Base-by-base conservation (phyloP, 352 stramenopile genomes). In the Globisporangium radiosum region DNA sequence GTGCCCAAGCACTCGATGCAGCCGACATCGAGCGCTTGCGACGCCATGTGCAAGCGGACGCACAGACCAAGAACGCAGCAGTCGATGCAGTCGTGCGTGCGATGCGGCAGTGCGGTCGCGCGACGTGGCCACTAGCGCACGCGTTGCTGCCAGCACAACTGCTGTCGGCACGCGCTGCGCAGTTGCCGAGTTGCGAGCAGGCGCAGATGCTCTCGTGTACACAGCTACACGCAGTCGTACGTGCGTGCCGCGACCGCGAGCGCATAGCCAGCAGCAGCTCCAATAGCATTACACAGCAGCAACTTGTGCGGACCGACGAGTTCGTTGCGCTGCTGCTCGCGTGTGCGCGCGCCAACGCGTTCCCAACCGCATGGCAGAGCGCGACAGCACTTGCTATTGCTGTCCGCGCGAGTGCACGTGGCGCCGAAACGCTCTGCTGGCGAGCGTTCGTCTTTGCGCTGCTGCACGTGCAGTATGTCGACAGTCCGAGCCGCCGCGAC, bases 271-370 rank as follows among this genome's bases (percentile, higher is more conserved):
- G 2, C 39, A 10, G 17, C n/a, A 8, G 19, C 33, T 19, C 36
- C 11, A 14, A 7, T 11, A 48, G 33, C 2, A 60, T 72, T 15
- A 39, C 51, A 10, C 72, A 68, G 38, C 19, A 25, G 19, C 19
- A 25, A 25, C 19, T 25, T 25, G 19, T 25, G 19, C 19, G 19
- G 19, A 25, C 19, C 19, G 61, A 84, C 5, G 62, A 68, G 17
- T 78, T 85, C 42, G 60, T 83, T 14, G 60, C 68, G 8, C 57
- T 71, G 33, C 59, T 84, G 1, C 62, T 88, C 8, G 59, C 69
- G 36, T 56, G 66, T 0, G 65, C 78, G 0, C 44, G 70, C 52
- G 11, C 7, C 40, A 11, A 44, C 40, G 39, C 42, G 11, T 84
- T 86, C 52, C 75, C 73, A 14, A 15, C 7, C 6, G 56, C 51